Evolutionary conservation across 2,329 filamentous ascomycete genomes (phyloP), one percentile per base, ranked within the genome.

Genomic region (Juglanconis oblonga): DNA sequence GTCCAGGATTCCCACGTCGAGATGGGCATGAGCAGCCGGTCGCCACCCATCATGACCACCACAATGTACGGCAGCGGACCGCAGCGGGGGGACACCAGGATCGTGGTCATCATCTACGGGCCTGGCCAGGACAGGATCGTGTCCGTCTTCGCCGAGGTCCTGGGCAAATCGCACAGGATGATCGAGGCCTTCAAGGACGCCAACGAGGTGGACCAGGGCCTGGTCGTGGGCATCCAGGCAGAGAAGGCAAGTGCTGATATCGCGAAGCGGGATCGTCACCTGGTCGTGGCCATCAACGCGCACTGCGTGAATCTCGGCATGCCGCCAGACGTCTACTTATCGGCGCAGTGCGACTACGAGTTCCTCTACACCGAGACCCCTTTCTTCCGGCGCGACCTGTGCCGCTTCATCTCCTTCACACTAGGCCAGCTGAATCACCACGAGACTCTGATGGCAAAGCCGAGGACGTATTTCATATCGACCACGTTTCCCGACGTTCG

Each of bases 401-500:
- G 90, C 9, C 85, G 91, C 42, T 95, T 93, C 70, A 83, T 92
- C 32, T 90, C 90, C 5, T 88, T 95, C 69, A 87, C 89, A 5
- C 77, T 95, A 32, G 91, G 91, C 9, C 91, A 95, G 75, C 87
- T 89, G 64, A 88, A 85, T 68, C 88, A 89, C 58, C 90, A 96
- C 70, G 87, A 89, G 66, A 87, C 90, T 59, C 77, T 96, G 44
- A 87, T 88, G 78, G 85, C 87, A 54, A 95, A 95, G 70, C 82
- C 85, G 45, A 83, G 91, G 68, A 95, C 91, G 0, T 93, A 90
- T 67, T 87, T 95, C 69, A 92, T 96, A 65, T 95, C 91, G 4
- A 95, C 91, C 1, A 96, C 92, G 0, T 96, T 96, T 66, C 89
- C 91, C 0, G 91, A 96, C 70, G 89, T 96, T 8, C 88, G 88